Conservation (phyloP, 2,329 filamentous ascomycete species). For the Pseudogymnoascus sp. region DNA sequence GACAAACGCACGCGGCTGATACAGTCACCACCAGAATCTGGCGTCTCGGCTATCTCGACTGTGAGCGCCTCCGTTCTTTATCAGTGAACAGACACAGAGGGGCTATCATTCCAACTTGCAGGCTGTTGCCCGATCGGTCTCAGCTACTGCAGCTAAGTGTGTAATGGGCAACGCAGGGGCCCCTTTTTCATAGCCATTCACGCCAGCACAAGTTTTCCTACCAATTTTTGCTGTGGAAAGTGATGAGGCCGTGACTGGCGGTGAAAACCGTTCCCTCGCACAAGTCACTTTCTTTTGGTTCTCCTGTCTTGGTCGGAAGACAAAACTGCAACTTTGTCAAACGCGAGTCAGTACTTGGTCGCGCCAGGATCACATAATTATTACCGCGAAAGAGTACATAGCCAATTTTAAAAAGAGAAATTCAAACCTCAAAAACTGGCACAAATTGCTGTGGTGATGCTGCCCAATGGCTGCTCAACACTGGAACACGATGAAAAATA, state of each 20-base stretch:
- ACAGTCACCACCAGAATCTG: not conserved
- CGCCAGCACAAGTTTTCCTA: not conserved
- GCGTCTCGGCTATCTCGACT: not conserved
- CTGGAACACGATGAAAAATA: not conserved
- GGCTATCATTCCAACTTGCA: not conserved
- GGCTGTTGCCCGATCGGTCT: conserved; percentile 2
- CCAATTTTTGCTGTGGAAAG: not conserved
- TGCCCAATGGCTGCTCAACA: not conserved
- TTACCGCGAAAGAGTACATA: not conserved
- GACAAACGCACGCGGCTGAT: not conserved
- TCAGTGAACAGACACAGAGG: not conserved
- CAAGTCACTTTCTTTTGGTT: not conserved
- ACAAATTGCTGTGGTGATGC: not conserved
- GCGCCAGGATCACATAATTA: not conserved
- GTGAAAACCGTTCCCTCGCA: not conserved
- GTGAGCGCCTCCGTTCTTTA: not conserved
- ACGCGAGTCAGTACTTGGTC: not conserved
- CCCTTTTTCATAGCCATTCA: not conserved
- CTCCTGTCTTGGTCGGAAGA: not conserved
- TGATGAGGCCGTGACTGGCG: not conserved
- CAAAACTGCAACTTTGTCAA: not conserved
- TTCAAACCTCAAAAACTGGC: not conserved
- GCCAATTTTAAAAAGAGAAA: not conserved
- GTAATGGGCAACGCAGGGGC: not conserved
- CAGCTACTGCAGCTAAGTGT: not conserved